Evolutionary conservation across 352 stramenopile species (phyloP), one percentile per base, ranked within the genome.

Genomic region (Phytopythium vexans): DNA sequence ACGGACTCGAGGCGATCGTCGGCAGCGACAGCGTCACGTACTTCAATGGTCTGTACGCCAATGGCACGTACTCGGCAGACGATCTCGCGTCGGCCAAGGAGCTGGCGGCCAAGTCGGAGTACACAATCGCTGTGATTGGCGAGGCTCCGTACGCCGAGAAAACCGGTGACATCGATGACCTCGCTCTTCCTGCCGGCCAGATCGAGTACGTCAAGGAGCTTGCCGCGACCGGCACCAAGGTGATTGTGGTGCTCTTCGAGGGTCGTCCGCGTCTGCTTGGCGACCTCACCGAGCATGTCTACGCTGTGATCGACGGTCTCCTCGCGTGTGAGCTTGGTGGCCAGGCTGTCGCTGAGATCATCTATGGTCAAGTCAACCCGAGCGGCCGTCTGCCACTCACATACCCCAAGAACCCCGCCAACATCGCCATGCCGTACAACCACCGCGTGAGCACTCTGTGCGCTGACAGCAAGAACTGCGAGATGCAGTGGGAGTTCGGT

Each of bases 111-210:
- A 58, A 68, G n/a, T 57, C 77, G 6, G 47, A 68, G 21, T 85
- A 88, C 67, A 84, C 82, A 0, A 67, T 95, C 11, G 68, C 88
- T 11, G 82, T 71, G 14, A 74, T 95, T 15, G 87, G 87, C 34
- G 87, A 96, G 62, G 56, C 51, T 31, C 55, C 75, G 12, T 96
- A 94, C 57, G 72, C 86, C 3, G 86, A 94, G 55, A 95, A 93
- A 45, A 73, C 73, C 12, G 87, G 88, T 7, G 87, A 96, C 52
- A 87, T 96, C 47, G 57, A 88, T 41, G 74, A 94, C 41, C 49
- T 92, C 10, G 60, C 66, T 0, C 68, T 95, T 14, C 74, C 86
- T 1, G 37, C 34, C 9, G 81, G 83, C 7, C 80, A 94, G 37
- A 65, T 89, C 31, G 70, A 77, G 41, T 95, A 94, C 47, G 72